Base-by-base conservation (phyloP, 768 basidiomycete genomes). In the Lepiota brunneoincarnata region DNA sequence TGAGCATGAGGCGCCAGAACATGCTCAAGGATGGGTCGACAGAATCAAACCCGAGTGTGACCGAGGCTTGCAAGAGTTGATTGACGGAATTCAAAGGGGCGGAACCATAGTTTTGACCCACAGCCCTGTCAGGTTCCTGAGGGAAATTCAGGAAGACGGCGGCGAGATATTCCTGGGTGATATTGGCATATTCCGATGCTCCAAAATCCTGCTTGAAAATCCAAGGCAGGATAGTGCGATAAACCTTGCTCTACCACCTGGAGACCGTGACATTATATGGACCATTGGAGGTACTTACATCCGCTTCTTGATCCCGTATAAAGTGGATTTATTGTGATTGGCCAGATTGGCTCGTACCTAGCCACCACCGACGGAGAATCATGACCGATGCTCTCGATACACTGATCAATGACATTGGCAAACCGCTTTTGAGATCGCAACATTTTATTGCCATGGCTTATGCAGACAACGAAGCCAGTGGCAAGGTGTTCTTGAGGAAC, bases 301-400 rank as follows among this genome's bases (percentile, higher is more conserved):
- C n/a, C n/a, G n/a, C n/a, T 18, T 54, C 38, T 56, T 41, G 6
- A 38, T 15, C 2, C 12, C n/a, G 31, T 28, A 44, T 41, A 36
- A 20, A 34, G 55, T 31, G 49, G 20, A 37, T 46, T 26, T 21
- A 55, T 18, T 20, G 36, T 39, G 15, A 26, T 43, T 41, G 10
- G n/a, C 61, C 31, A 87, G 87, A 86, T 62, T 87, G 77, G 57
- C 66, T 89, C 38, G 77, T 74, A 4, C 73, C 81, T 14, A 78
- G 76, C 31, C 79, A 86, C 61, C 87, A 89, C 54, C 75, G 86
- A 26, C 74, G 70, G 59, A 87, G 88, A 0, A 88, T 91, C 57
- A 90, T 90, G 89, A 78, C 79, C 18, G 81, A 79, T n/a, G 86
- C 78, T 0, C 61, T 91, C 28, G 67, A 67, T 6, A 77, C 76